Percentiles rank a stretch among this genome's conserved stretches.
Evolutionary conservation across 805 yeast genomes (phyloP).

Genomic region (Wickerhamomyces xylosicus): DNA sequence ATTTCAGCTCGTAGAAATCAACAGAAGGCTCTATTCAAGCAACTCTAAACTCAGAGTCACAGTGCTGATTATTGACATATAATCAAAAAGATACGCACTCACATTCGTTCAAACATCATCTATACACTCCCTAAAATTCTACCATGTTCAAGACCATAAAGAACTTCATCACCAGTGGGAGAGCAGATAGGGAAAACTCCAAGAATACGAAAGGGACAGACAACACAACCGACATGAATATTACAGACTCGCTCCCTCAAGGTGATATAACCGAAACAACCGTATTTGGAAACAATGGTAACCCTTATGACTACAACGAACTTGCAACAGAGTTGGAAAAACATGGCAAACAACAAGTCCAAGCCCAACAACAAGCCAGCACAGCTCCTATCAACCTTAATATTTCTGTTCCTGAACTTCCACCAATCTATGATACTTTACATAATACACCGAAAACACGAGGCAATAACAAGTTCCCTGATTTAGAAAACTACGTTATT

Average conservation of each 20-base stretch:
- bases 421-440: neutral
- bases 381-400: neutral
- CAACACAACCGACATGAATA: neutral
- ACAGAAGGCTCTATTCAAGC: no score
- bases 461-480: slow-evolving; percentile 12
- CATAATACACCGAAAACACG: neutral
- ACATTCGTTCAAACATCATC: no score
- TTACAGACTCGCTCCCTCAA: neutral
- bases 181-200: slow-evolving; percentile 18
- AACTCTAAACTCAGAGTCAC: no score
- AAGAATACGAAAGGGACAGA: neutral
- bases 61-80: no score
- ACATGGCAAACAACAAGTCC: slow-evolving; percentile 9
- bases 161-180: slow-evolving; percentile 34
- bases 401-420: neutral
- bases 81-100: no score
- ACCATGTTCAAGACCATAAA: slow-evolving; percentile 23
- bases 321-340: slow-evolving; percentile 18
- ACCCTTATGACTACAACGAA: slow-evolving; percentile 16
- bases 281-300: neutral
- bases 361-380: slow-evolving; percentile 6
- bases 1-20: no score
- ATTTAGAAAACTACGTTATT: slow-evolving; percentile 21
- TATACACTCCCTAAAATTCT: no score
- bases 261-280: neutral